phyloP scores from a whole-genome alignment of 2,329 filamentous ascomycete genomes.

The Drechmeria coniospora region DNA sequence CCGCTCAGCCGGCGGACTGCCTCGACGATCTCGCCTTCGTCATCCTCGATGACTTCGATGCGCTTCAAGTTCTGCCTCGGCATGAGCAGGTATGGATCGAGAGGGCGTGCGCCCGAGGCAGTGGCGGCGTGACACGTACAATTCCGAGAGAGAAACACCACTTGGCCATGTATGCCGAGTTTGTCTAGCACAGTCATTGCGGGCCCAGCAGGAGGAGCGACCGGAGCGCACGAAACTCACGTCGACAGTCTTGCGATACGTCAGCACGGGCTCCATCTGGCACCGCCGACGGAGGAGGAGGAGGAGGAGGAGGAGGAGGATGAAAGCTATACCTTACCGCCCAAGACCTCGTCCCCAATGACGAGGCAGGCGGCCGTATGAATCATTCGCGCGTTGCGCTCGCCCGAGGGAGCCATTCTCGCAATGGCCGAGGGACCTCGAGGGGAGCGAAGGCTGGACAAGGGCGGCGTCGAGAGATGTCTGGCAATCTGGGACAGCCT shows the following conservation, averaged over 20 bases:
- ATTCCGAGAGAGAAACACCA: constrained; percentile 49
- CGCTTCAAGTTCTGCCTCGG: constrained; percentile 53
- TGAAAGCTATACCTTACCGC: constrained; percentile 59
- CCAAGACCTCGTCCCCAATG: constrained; percentile 93
- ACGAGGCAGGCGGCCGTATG: constrained; percentile 85
- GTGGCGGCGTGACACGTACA: constrained; percentile 21
- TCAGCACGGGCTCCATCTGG: constrained; percentile 5
- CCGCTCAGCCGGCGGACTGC: constrained; percentile 74
- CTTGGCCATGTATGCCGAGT: constrained; percentile 48
- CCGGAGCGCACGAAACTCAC: constrained; percentile 13
- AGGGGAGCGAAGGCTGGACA: too few species aligned
- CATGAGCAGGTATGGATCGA: not conserved
- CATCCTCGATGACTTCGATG: constrained; percentile 86
- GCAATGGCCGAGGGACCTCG: too few species aligned
- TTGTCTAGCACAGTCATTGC: constrained; percentile 31
- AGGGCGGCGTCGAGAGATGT: too few species aligned
- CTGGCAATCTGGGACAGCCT: too few species aligned
- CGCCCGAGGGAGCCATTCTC: too few species aligned
- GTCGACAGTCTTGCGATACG: constrained; percentile 18
- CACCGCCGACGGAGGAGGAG: not conserved
- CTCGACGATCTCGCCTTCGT: constrained; percentile 80
- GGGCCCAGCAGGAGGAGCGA: not conserved
- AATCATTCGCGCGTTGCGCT: constrained; percentile 50
- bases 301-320: not conserved
- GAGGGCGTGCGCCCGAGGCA: too few species aligned